These are phyloP conservation scores for Lichtheimia ornata DNA, from an alignment of 371 early-diverging fungal species.

Conservation along the genomic window DNA sequence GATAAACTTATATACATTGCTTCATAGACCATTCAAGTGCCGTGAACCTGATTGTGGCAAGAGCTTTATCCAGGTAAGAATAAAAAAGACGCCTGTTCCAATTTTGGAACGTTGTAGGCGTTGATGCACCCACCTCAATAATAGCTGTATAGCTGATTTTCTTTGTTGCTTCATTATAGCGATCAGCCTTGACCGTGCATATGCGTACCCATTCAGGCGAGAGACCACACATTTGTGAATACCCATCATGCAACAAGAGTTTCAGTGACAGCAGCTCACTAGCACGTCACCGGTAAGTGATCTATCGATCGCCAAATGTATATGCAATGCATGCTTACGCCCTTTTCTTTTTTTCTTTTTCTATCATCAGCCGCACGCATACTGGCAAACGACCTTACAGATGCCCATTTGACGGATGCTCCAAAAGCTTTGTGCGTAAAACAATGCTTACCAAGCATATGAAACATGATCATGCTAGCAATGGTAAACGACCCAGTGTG, in stretches of 20 bases:
- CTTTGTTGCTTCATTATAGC: constrained; percentile 25
- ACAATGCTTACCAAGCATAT: constrained; percentile 72
- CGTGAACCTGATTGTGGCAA: constrained; percentile 66
- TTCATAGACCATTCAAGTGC: constrained; percentile 67
- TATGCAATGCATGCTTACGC: too few species aligned
- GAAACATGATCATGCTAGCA: constrained; percentile 40
- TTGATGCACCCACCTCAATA: not conserved
- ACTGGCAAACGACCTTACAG: constrained; percentile 75
- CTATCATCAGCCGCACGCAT: constrained; percentile 55
- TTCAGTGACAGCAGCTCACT: constrained; percentile 65
- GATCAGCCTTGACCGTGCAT: constrained; percentile 78
- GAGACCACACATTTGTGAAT: constrained; percentile 71
- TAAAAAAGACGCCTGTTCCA: not conserved
- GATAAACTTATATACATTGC: not conserved
- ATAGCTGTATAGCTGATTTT: constrained; percentile 1
- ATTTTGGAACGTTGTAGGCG: not conserved
- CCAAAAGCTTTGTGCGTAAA: constrained; percentile 70
- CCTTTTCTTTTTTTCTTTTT: too few species aligned
- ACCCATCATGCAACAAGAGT: constrained; percentile 53
- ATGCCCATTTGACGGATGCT: constrained; percentile 60
- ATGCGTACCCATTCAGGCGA: constrained; percentile 79
- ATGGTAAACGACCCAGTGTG: constrained; percentile 40
- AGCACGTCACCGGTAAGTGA: constrained; percentile 39
- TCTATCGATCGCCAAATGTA: constrained; percentile 11
- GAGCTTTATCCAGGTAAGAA: constrained; percentile 62